Evolutionary conservation across 2,329 filamentous ascomycete genomes (phyloP), one percentile per base, ranked within the genome.

Genomic region (Colletotrichum cereale): DNA sequence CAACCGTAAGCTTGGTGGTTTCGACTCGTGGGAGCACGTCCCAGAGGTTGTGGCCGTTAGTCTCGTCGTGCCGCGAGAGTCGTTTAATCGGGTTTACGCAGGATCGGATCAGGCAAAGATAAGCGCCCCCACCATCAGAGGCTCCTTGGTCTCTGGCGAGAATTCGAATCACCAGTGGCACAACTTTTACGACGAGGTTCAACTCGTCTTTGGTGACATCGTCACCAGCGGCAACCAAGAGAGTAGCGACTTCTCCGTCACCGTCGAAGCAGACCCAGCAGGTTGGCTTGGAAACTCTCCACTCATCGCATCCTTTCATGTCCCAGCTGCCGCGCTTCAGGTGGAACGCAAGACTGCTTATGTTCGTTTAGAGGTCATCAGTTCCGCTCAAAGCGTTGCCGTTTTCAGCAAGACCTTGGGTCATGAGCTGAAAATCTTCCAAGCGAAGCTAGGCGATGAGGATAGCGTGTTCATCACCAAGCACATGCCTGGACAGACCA

Each of bases 261-360:
- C 72, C 0, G 70, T 85, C 3, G 73, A 78, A 5, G 77, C 81
- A 21, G 83, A 86, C 57, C 66, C 73, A 7, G 70, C 74, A 21
- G 79, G 79, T 18, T 85, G 81, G 83, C 69, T 74, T 0, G 83
- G 84, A 11, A 72, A 75, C 0, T 81, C 83, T 6, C 74, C 82
- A 1, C 74, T 87, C 24, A 67, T 86, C 53, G 82, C 78, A 3
- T 83, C 83, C 0, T 86, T 85, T 74, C 80, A 82, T 31, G 81
- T 82, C 5, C 80, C 84, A 3, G 77, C 82, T 1, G 74, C 75
- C 4, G 71, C 77, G 1, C 75, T 86, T 0, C 80, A 82, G 52
- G 66, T 77, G 6, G 79, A 83, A 47, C 78, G 79, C 6, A 74
- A 75, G 40, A 76, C 75, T 5, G 74, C 77, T 0, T 65, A 75